A percentile compares a stretch with the other conserved stretches of the same genome.
phyloP scores from a whole-genome alignment of 108 stramenopile genomes.

The Fragilariopsis cylindrus region DNA sequence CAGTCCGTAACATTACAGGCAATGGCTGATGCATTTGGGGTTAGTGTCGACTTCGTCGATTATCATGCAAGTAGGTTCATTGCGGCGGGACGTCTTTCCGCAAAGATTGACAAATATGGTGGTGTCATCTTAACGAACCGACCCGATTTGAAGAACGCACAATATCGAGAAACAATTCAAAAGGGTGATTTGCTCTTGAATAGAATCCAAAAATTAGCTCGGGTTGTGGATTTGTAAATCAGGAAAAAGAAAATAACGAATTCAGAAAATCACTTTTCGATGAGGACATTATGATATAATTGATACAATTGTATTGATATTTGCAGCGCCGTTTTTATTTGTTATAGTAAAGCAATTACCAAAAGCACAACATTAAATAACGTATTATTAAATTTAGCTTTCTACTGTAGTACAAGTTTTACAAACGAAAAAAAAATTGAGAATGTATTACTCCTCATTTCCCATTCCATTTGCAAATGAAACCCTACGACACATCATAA shows the following conservation, averaged over 20 bases:
- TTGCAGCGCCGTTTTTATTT: no score
- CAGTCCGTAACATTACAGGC: conserved; percentile 90
- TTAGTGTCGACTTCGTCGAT: conserved; percentile 89
- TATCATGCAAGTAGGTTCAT: conserved; percentile 96
- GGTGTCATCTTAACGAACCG: conserved; percentile 96
- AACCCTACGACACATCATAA: no score
- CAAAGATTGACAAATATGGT: conserved; percentile 98
- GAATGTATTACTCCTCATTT: no score
- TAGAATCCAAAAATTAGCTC: conserved; percentile 93
- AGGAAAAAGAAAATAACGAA: not conserved
- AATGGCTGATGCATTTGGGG: conserved; percentile 96
- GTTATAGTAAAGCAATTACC: no score
- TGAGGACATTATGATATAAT: no score
- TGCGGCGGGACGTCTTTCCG: conserved; percentile 91
- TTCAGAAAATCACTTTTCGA: no score
- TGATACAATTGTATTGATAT: no score
- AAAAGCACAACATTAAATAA: no score
- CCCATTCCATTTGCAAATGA: no score
- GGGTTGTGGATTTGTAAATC: conserved; percentile 90
- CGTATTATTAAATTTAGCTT: no score
- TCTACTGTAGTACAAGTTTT: no score
- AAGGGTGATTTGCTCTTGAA: conserved; percentile 97
- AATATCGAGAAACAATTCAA: conserved; percentile 96
- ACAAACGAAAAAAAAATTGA: no score
- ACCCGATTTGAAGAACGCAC: conserved; percentile 95